Evolutionary conservation across 2,329 filamentous ascomycete genomes (phyloP).

Genomic region (Exophiala spinifera): DNA sequence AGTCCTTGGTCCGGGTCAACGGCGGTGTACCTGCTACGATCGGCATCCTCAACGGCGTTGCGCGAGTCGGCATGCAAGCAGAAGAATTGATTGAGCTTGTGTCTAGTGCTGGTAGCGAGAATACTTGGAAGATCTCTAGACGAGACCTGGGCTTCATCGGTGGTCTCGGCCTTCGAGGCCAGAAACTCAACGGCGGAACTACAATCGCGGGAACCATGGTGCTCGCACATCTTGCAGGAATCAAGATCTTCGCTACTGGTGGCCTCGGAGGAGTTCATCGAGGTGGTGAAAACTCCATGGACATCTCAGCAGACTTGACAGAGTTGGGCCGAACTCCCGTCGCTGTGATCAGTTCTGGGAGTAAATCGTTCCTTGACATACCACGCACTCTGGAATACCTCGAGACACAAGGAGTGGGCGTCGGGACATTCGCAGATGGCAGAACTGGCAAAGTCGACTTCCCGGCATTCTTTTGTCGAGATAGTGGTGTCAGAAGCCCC

Average conservation of each 20-base stretch:
- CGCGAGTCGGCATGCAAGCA: conserved; percentile 70
- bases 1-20: conserved; percentile 74
- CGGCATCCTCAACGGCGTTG: conserved; percentile 78
- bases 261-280: conserved; percentile 93
- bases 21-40: conserved; percentile 89
- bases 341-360: conserved; percentile 83
- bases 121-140: conserved; percentile 77
- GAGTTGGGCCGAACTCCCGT: conserved; percentile 88
- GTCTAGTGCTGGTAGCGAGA: conserved; percentile 61
- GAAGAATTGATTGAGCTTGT: conserved; percentile 71
- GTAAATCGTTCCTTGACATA: conserved; percentile 95
- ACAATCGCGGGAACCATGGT: conserved; percentile 93
- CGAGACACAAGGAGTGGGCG: conserved; percentile 69
- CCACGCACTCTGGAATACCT: conserved; percentile 80
- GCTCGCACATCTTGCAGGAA: conserved; percentile 79
- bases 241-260: conserved; percentile 90
- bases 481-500: conserved; percentile 79
- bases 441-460: conserved; percentile 68
- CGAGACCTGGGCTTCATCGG: conserved; percentile 80
- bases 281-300: conserved; percentile 80
- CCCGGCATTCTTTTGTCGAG: conserved; percentile 87
- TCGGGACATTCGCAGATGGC: conserved; percentile 86
- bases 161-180: conserved; percentile 68
- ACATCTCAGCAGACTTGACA: conserved; percentile 91
- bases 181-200: conserved; percentile 78